Conservation (phyloP, 352 stramenopile species). For the Elongisporangium prolatum region DNA sequence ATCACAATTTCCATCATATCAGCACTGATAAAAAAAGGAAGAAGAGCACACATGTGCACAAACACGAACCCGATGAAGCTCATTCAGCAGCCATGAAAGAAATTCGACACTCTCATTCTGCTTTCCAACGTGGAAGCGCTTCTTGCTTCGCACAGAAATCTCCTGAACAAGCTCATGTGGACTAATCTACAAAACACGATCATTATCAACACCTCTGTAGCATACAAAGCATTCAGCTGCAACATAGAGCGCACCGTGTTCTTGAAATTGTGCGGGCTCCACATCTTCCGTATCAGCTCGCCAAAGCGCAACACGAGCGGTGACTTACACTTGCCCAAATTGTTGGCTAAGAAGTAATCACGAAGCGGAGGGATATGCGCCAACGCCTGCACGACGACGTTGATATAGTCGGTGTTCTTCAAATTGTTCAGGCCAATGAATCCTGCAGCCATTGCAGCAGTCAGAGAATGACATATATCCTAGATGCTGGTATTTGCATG, state of each 20-base stretch:
- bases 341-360: slow-evolving; percentile 93
- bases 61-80: slow-evolving; percentile 83
- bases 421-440: slow-evolving; percentile 98
- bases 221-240: background rate
- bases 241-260: slow-evolving; percentile 81
- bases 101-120: slow-evolving; percentile 96
- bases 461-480: background rate
- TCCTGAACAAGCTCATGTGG: slow-evolving; percentile 97
- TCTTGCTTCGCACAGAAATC: slow-evolving; percentile 94
- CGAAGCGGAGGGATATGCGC: slow-evolving; percentile 93
- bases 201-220: background rate
- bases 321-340: slow-evolving; percentile 60
- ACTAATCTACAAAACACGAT: slow-evolving; percentile 52
- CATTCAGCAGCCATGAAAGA: slow-evolving; percentile 95
- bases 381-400: slow-evolving; percentile 95
- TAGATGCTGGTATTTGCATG: background rate
- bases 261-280: slow-evolving; percentile 98
- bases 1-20: slow-evolving; percentile 7
- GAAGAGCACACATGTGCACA: background rate
- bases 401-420: slow-evolving; percentile 97
- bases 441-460: slow-evolving; percentile 28
- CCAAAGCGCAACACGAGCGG: slow-evolving; percentile 91
- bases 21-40: background rate
- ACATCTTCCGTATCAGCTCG: slow-evolving; percentile 97
- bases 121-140: slow-evolving; percentile 93